Base-by-base conservation (phyloP, 306 rosid species). In the Gleditsia sinensis region DNA sequence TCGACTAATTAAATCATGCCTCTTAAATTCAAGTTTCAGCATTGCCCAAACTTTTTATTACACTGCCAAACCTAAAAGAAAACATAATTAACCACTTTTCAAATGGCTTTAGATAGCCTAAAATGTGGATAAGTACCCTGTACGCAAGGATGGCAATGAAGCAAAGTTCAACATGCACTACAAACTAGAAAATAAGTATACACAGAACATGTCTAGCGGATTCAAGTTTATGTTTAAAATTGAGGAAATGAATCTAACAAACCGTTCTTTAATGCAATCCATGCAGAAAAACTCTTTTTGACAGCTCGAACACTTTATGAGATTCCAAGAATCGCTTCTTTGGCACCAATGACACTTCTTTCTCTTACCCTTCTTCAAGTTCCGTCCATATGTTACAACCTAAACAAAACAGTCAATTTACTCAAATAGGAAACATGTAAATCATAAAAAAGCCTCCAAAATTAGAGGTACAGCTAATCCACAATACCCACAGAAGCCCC, bases 241-340 rank as follows among this genome's bases (percentile, higher is more conserved):
- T 23, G 46, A 12, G 17, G 66, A 3, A 68, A 37, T 40, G 30
- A 66, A 71, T 12, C 0, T 45, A 62, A 84, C 80, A 55, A 74
- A 95, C 99, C 98, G 74, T 74, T 89, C 93, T 90, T 85, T 88
- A 80, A 95, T 83, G 86, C 99, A 95, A 66, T 84, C 89, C 88
- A 83, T 68, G 83, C 99, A 95, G 83, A 95, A 95, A 69, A 90
- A 85, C 28, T 84, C 87, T 66, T 85, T 90, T 69, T 84, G 91
- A 82, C 99, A 95, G 79, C 85, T 87, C 10, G 88, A 84, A 86
- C 99, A 95, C 83, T 83, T 84, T 1, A 81, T 82, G 25, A 90
- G 91, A 81, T 72, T 88, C 85, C 78, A 54, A 4, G 91, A 86
- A 62, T 82, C 86, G 75, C 92, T 90, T 77, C 83, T 88, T 71